phyloP scores from a whole-genome alignment of 768 basidiomycete genomes.

The Chiua virens region DNA sequence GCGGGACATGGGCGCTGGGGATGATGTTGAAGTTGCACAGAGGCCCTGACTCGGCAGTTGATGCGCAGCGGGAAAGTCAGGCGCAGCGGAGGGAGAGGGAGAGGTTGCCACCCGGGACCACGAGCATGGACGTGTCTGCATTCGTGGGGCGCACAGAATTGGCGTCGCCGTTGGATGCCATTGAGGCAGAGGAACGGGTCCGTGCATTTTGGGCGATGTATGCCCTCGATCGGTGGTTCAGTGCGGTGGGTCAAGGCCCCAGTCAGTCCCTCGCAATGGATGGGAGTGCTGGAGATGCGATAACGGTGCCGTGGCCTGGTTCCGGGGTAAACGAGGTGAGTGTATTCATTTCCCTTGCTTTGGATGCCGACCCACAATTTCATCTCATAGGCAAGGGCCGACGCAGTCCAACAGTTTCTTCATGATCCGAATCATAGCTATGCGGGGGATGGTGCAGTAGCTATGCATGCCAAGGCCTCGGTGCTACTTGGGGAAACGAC shows the following conservation, averaged over 20 bases:
- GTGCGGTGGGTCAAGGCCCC: slow-evolving; percentile 26
- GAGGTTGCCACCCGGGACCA: background rate
- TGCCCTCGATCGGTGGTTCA: slow-evolving; percentile 34
- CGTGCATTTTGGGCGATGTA: slow-evolving; percentile 41
- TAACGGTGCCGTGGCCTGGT: slow-evolving; percentile 46
- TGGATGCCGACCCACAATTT: background rate
- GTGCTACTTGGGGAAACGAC: slow-evolving; percentile 38
- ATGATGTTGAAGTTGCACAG: slow-evolving; percentile 49
- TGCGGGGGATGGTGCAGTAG: slow-evolving; percentile 1
- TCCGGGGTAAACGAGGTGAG: slow-evolving; percentile 11
- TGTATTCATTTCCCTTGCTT: background rate
- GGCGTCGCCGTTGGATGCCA: slow-evolving; percentile 28
- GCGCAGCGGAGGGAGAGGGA: background rate
- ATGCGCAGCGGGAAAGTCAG: background rate
- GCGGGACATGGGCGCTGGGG: slow-evolving; percentile 46
- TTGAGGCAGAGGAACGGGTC: slow-evolving; percentile 39
- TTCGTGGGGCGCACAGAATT: slow-evolving; percentile 22
- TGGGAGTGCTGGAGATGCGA: slow-evolving; percentile 24
- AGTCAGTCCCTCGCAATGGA: slow-evolving; percentile 21
- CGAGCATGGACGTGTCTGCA: background rate
- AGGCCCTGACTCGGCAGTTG: background rate
- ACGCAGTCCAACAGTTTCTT: slow-evolving; percentile 19
- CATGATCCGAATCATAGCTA: slow-evolving; percentile 11
- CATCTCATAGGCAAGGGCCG: slow-evolving; percentile 2
- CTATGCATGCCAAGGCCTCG: slow-evolving; percentile 29